Evolutionary conservation across 208 protist species (phyloP).

Genomic region (Leishmania martiniquensis): DNA sequence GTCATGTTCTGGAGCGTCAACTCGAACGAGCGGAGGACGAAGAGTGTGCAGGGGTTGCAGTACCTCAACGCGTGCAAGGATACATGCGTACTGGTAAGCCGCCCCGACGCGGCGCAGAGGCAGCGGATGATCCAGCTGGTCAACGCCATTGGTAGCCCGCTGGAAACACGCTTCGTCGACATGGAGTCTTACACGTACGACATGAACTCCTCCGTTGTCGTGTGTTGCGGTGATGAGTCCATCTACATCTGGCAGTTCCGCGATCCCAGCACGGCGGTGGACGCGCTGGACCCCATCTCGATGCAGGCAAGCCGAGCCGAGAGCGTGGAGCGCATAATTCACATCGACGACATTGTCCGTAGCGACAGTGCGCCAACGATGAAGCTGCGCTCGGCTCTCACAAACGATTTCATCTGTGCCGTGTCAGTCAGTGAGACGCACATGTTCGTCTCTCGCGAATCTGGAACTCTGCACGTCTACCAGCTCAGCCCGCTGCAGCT

Average conservation of each 20-base stretch:
- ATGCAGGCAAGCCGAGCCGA: conserved; percentile 79
- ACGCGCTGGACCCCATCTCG: conserved; percentile 84
- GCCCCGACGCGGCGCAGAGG: conserved; percentile 48
- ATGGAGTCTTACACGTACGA: conserved; percentile 87
- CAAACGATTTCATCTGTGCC: conserved; percentile 93
- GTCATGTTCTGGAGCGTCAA: conserved; percentile 96
- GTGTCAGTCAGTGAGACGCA: conserved; percentile 81
- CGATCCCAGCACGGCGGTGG: conserved; percentile 69
- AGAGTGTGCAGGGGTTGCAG: conserved; percentile 89
- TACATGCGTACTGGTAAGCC: conserved; percentile 91
- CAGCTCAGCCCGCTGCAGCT: conserved; percentile 84
- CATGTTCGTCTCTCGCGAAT: conserved; percentile 91
- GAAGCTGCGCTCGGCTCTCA: conserved; percentile 70
- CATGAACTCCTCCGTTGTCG: conserved; percentile 94
- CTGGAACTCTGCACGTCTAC: conserved; percentile 90
- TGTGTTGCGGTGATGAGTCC: conserved; percentile 90
- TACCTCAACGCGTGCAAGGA: conserved; percentile 77
- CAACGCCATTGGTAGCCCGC: conserved; percentile 95
- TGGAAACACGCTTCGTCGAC: conserved; percentile 93
- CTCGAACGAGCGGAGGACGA: conserved; percentile 91
- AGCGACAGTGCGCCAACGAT: conserved; percentile 53
- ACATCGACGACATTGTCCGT: conserved; percentile 93
- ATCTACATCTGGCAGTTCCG: conserved; percentile 97
- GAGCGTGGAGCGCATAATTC: conserved; percentile 82
- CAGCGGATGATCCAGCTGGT: conserved; percentile 92